Evolutionary conservation across 345 rosid genomes (phyloP).

Genomic region (Ceriops decandra): DNA sequence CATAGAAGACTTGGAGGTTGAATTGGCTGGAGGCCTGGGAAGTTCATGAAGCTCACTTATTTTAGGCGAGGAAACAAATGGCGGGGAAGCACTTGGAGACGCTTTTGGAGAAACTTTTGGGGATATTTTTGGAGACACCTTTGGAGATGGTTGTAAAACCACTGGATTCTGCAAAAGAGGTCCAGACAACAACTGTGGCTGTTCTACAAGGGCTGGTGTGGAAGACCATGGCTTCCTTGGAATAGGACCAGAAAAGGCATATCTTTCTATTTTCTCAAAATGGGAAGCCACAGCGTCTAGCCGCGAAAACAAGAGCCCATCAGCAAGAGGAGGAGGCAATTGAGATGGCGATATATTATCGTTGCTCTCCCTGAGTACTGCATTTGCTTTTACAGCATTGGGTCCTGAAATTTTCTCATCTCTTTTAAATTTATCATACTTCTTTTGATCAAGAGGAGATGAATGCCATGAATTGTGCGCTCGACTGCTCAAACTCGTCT

Average conservation of each 20-base stretch:
- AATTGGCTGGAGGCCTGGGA: constrained; percentile 28
- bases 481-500: constrained; percentile 18
- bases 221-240: constrained; percentile 19
- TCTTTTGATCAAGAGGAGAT: constrained; percentile 19
- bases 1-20: constrained; percentile 17
- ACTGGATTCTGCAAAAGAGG: constrained; percentile 43
- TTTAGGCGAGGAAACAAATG: constrained; percentile 22
- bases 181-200: constrained; percentile 58
- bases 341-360: constrained; percentile 10
- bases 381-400: constrained; percentile 25
- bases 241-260: constrained; percentile 31
- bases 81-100: constrained; percentile 30
- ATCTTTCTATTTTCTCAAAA: constrained; percentile 19
- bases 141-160: constrained; percentile 7
- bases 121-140: constrained; percentile 35
- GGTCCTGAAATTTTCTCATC: constrained; percentile 42
- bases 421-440: constrained; percentile 26
- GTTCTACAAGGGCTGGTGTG: constrained; percentile 7
- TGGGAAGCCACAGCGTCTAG: constrained; percentile 18
- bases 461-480: constrained; percentile 20
- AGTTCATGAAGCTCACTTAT: constrained; percentile 37
- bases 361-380: constrained; percentile 60
- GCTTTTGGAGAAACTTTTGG: constrained; percentile 15
- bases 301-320: constrained; percentile 14
- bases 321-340: constrained; percentile 25